Conservation (phyloP, 2,329 filamentous ascomycete species). For the Bipolaris zeicola region DNA sequence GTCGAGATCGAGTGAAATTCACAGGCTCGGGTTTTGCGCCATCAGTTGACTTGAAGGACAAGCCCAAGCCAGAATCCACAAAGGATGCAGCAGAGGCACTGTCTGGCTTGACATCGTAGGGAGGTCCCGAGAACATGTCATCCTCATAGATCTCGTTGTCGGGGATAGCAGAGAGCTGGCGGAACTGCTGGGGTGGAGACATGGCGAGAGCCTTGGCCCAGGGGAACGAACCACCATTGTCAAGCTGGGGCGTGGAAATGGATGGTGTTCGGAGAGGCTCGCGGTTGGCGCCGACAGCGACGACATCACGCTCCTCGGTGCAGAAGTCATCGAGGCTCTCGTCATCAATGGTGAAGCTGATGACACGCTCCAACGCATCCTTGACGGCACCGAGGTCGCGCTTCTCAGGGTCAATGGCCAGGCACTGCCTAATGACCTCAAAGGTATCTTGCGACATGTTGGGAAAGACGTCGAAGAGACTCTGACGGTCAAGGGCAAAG, state of each 20-base stretch:
- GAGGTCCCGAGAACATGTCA: conserved; percentile 80
- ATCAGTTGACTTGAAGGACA: conserved; percentile 73
- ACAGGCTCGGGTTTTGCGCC: conserved; percentile 56
- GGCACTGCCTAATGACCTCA: conserved; percentile 86
- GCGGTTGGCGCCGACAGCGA: conserved; percentile 83
- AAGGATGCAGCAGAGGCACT: conserved; percentile 85
- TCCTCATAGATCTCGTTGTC: conserved; percentile 79
- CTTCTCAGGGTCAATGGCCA: conserved; percentile 89
- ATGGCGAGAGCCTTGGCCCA: conserved; percentile 91
- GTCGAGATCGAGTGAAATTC: conserved; percentile 65
- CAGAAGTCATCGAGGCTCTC: conserved; percentile 94
- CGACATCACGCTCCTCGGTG: conserved; percentile 74
- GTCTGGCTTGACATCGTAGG: conserved; percentile 77
- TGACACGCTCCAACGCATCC: conserved; percentile 75
- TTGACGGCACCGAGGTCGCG: conserved; percentile 80
- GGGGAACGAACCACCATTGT: conserved; percentile 80
- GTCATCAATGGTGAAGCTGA: conserved; percentile 93
- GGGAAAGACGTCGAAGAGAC: conserved; percentile 95
- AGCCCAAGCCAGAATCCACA: conserved; percentile 78
- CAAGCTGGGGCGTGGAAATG: conserved; percentile 82
- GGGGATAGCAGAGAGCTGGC: conserved; percentile 85
- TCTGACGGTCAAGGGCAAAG: conserved; percentile 91
- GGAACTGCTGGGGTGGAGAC: conserved; percentile 70
- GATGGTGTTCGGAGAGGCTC: conserved; percentile 96
- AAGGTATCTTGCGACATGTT: conserved; percentile 99